Base-by-base conservation (phyloP, 23 red algal genomes). In the Agarophyton chilense region DNA sequence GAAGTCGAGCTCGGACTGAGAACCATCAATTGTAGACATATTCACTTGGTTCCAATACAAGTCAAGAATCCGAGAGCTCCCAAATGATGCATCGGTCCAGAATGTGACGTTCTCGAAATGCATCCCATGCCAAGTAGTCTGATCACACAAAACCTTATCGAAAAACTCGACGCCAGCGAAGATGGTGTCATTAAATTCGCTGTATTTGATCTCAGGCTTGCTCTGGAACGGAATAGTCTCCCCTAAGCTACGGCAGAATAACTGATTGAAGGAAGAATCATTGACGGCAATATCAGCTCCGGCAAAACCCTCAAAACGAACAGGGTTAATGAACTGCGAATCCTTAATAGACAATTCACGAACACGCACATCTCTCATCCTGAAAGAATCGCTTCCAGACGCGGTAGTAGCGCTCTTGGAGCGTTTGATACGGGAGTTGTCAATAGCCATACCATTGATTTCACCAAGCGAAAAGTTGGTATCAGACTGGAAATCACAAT, bases 391-490 rank as follows among this genome's bases (percentile, higher is more conserved):
- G 36, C 51, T 78, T 39, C 73, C 86, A 35, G 72, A 78, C 24
- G 56, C 10, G 29, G 86, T 90, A 16, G 38, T 78, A 17, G 86
- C 73, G 19, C 35, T 24, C 2, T 31, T 10, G 19, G 54, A 67
- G 61, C 61, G 86, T 72, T 79, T 90, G 86, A 90, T 60, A 41
- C 52, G 41, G 19, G 68, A 63, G 46, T 79, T 61, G n/a, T 66
- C 28, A 4, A 90, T 31, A 21, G 25, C 12, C 42, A 78, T 70
- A n/a, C 56, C 57, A 32, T 77, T 90, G 33, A 90, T 79, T 40
- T 78, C 21, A 54, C 86, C 86, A 34, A 90, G 70, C 6, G 68
- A 31, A 57, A 90, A 90, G 72, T 79, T 90, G 52, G 86, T 90
- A 50, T 90, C 73, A 40, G 67, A 46, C 51, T 79, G 50, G 43